These are phyloP conservation scores for Barnettozyma hawaiiensis DNA, from an alignment of 1,139 yeast species.

Conservation along the genomic window DNA sequence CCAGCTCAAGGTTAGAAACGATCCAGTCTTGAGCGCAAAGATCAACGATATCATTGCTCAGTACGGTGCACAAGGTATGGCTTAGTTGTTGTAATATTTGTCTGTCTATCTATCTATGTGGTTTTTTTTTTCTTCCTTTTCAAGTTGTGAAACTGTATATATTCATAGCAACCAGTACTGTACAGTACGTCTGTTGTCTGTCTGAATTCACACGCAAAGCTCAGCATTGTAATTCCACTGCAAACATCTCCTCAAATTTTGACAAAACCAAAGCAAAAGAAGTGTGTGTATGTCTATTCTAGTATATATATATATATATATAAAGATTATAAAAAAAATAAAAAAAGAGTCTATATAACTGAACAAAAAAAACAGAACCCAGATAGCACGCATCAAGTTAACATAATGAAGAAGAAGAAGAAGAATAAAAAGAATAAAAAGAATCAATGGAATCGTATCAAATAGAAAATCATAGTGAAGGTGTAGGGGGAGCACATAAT, in stretches of 20 bases:
- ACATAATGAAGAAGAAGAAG: background rate
- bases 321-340: slow-evolving; percentile 1
- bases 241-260: background rate
- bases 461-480: background rate
- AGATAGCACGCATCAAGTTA: background rate
- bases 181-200: too few relatives aligned
- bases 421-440: background rate
- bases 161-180: background rate
- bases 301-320: too few relatives aligned
- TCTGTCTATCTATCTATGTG: too few relatives aligned
- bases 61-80: slow-evolving; percentile 23
- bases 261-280: background rate
- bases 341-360: background rate
- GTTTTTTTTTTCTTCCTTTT: too few relatives aligned
- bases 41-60: slow-evolving; percentile 38
- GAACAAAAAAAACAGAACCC: background rate
- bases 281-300: background rate
- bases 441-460: background rate
- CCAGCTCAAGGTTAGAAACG: slow-evolving; percentile 66
- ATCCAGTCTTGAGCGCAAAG: slow-evolving; percentile 49
- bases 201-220: background rate
- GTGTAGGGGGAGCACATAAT: background rate
- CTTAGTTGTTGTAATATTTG: background rate
- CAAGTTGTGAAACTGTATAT: background rate
- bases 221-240: background rate